phyloP scores from a whole-genome alignment of 73 alveolate species.

The Paramecium sonneborni region DNA sequence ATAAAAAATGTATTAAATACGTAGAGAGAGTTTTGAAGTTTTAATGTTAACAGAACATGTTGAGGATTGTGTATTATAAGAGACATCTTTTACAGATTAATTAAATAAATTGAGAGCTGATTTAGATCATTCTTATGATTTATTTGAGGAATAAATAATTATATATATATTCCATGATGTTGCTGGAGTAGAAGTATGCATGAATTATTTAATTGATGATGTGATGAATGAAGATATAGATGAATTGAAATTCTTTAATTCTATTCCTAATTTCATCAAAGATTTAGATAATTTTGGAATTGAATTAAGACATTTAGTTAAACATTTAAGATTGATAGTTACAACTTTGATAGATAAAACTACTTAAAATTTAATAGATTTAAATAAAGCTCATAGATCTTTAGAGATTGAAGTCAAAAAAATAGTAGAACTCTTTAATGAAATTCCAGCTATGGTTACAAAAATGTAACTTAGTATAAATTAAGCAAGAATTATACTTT shows the following conservation, averaged over 20 bases:
- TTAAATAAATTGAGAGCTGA: neutral
- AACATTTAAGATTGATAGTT: neutral
- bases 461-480: neutral
- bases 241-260: neutral
- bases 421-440: neutral
- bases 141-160: conserved; percentile 5
- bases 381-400: neutral
- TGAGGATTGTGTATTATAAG: neutral
- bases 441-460: conserved; percentile 26
- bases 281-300: neutral
- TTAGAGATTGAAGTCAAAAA: neutral
- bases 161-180: neutral
- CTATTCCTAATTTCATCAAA: neutral
- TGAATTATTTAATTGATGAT: neutral
- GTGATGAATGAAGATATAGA: neutral
- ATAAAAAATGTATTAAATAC: neutral
- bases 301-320: conserved; percentile 8
- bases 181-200: neutral
- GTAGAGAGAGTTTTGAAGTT: neutral
- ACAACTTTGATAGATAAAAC: neutral
- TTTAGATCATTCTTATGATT: neutral
- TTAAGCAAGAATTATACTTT: neutral
- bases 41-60: neutral
- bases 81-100: neutral
- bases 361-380: neutral